Evolutionary conservation across 306 rosid species (phyloP).

Genomic region (Trifolium pratense): DNA sequence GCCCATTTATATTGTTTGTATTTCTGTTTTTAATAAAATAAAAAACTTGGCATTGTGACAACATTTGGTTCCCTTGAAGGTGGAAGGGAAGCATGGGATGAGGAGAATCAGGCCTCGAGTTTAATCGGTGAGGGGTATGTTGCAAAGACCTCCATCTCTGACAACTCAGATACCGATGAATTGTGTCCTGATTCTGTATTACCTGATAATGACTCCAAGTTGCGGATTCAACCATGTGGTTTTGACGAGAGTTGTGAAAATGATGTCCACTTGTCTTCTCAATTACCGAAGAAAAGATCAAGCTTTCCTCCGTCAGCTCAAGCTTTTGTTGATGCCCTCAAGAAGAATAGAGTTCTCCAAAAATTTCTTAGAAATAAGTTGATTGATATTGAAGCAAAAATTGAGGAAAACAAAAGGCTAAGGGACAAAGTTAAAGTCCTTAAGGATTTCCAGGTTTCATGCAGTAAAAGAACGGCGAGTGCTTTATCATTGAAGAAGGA

Average conservation of each 20-base stretch:
- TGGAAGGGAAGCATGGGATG: conserved; percentile 38
- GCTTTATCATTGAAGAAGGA: conserved; percentile 79
- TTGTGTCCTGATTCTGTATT: conserved; percentile 40
- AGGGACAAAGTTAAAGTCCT: conserved; percentile 71
- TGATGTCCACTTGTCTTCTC: conserved; percentile 45
- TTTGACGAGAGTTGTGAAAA: conserved; percentile 37
- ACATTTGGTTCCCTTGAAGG: conserved; percentile 44
- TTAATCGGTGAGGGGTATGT: conserved; percentile 40
- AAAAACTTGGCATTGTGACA: conserved; percentile 22
- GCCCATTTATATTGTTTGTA: background rate
- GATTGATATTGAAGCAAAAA: conserved; percentile 74
- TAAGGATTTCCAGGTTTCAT: conserved; percentile 75
- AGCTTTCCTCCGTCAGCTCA: conserved; percentile 70
- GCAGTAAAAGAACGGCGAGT: conserved; percentile 66
- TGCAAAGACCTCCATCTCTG: conserved; percentile 36
- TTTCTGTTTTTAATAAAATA: background rate
- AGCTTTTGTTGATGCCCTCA: conserved; percentile 73
- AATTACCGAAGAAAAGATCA: conserved; percentile 45
- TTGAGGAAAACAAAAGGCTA: conserved; percentile 71
- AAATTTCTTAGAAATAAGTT: conserved; percentile 67
- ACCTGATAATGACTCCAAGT: conserved; percentile 22
- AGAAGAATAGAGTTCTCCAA: conserved; percentile 77
- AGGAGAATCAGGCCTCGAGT: conserved; percentile 45
- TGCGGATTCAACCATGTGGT: conserved; percentile 31
- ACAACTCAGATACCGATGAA: conserved; percentile 41